These are phyloP conservation scores for Crepidotus sp. DNA, from an alignment of 1,284 basidiomycete species.

Conservation along the genomic window DNA sequence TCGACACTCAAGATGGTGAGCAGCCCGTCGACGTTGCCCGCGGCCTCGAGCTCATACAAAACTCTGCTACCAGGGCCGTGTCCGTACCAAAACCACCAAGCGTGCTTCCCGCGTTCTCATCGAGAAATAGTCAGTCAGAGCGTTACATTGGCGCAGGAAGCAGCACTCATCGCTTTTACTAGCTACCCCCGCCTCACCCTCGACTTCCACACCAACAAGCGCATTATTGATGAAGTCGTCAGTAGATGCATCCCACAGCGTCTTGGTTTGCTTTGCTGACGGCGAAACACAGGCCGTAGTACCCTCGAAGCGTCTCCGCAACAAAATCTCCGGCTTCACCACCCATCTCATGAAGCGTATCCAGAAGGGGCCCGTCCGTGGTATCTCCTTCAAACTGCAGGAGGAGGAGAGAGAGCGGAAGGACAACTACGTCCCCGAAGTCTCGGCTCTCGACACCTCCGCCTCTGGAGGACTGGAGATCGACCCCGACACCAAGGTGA, in stretches of 20 bases:
- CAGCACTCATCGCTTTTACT: conserved; percentile 11
- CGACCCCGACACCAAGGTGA: conserved; percentile 85
- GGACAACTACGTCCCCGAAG: conserved; percentile 97
- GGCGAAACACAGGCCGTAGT: conserved; percentile 72
- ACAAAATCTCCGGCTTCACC: conserved; percentile 99
- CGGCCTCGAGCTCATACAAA: conserved; percentile 13
- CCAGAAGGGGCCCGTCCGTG: conserved; percentile 97
- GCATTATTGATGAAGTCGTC: conserved; percentile 98
- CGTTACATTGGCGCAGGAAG: conserved; percentile 11
- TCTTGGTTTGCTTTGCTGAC: conserved; percentile 2
- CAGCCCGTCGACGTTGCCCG: conserved; percentile 5
- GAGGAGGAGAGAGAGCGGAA: conserved; percentile 99
- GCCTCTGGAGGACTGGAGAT: conserved; percentile 66
- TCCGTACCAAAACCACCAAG: conserved; percentile 99
- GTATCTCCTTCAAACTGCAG: conserved; percentile 99
- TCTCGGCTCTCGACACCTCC: conserved; percentile 84
- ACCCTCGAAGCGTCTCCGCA: conserved; percentile 97
- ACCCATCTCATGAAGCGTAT: conserved; percentile 99
- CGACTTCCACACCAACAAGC: conserved; percentile 99
- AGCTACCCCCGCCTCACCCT: conserved; percentile 94
- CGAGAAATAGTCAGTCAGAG: conserved; percentile 87
- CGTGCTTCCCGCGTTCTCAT: conserved; percentile 98
- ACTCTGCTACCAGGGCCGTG: conserved; percentile 81
- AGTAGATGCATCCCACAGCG: conserved; percentile 27
- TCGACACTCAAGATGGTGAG: conserved; percentile 16